Evolutionary conservation across 1,139 yeast genomes (phyloP).

Genomic region (Hansenula lynferdii): DNA sequence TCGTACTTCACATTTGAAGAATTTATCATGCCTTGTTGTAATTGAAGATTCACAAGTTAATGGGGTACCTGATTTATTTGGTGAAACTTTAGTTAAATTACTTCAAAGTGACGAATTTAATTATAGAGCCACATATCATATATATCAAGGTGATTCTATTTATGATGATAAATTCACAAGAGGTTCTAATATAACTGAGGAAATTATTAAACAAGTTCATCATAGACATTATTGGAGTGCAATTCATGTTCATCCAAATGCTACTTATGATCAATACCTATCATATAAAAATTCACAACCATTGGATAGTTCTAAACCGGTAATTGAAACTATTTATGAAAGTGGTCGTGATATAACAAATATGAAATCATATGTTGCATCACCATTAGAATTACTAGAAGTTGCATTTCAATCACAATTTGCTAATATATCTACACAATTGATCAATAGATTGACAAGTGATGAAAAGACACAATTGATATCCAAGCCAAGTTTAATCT

Average conservation of each 20-base stretch:
- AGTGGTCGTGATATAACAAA: slow-evolving; percentile 50
- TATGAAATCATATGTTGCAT: slow-evolving; percentile 35
- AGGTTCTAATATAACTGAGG: slow-evolving; percentile 31
- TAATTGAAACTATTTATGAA: slow-evolving; percentile 38
- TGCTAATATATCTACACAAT: slow-evolving; percentile 24
- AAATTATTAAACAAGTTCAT: slow-evolving; percentile 36
- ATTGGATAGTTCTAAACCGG: slow-evolving; percentile 13
- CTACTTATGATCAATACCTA: slow-evolving; percentile 35
- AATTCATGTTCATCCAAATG: slow-evolving; percentile 40
- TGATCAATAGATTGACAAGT: slow-evolving; percentile 19
- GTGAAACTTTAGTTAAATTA: slow-evolving; percentile 32
- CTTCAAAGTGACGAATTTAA: slow-evolving; percentile 27
- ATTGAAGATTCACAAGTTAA: slow-evolving; percentile 34
- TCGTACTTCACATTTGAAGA: slow-evolving; percentile 32
- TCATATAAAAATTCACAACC: slow-evolving; percentile 22
- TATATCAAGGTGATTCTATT: slow-evolving; percentile 19
- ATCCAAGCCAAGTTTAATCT: slow-evolving; percentile 3
- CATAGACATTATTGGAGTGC: slow-evolving; percentile 52
- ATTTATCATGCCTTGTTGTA: slow-evolving; percentile 42
- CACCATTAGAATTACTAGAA: slow-evolving; percentile 32
- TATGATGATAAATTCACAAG: slow-evolving; percentile 25
- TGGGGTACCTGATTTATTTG: slow-evolving; percentile 25
- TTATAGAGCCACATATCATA: slow-evolving; percentile 9
- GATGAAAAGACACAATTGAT: slow-evolving; percentile 18
- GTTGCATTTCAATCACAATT: slow-evolving; percentile 28